phyloP scores from a whole-genome alignment of 169 alveolate genomes.

The Cryptosporidium felis region DNA sequence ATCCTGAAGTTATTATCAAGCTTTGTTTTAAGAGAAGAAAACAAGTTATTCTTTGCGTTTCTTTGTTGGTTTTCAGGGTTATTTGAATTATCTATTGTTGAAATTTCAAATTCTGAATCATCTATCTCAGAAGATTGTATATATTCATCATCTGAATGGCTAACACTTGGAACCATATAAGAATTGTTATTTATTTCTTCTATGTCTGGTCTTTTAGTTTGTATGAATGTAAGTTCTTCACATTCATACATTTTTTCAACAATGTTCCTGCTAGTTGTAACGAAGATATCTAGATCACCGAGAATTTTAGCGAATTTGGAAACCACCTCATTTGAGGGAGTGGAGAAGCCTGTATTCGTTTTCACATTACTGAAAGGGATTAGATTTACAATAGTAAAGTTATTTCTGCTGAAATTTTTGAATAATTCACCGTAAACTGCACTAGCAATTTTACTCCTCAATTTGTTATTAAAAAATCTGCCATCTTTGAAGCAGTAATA shows the following conservation, averaged over 20 bases:
- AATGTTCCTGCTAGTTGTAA: slow-evolving; percentile 48
- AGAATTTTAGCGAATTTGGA: background rate
- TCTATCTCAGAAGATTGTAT: background rate
- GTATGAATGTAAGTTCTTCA: slow-evolving; percentile 54
- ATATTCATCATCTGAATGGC: background rate
- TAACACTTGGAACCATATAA: no score
- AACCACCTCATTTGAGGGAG: slow-evolving; percentile 45
- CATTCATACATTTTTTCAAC: slow-evolving; percentile 44
- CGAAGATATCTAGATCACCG: slow-evolving; percentile 2
- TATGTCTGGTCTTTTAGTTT: background rate
- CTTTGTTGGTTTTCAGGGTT: background rate
- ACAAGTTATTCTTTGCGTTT: background rate
- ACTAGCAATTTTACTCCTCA: slow-evolving; percentile 9
- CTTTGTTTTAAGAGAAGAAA: background rate
- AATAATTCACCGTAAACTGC: background rate
- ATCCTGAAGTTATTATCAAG: background rate
- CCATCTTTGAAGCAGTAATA: background rate
- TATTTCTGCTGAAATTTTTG: slow-evolving; percentile 29
- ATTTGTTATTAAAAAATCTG: background rate
- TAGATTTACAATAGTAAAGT: slow-evolving; percentile 51
- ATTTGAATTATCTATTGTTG: background rate
- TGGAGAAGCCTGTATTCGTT: slow-evolving; percentile 1
- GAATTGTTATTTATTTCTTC: slow-evolving; percentile 13
- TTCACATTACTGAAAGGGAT: slow-evolving; percentile 47
- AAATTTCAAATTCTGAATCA: slow-evolving; percentile 8